Evolutionary conservation across 176 grass and related monocot species (phyloP).

Genomic region (Stipa capillata): DNA sequence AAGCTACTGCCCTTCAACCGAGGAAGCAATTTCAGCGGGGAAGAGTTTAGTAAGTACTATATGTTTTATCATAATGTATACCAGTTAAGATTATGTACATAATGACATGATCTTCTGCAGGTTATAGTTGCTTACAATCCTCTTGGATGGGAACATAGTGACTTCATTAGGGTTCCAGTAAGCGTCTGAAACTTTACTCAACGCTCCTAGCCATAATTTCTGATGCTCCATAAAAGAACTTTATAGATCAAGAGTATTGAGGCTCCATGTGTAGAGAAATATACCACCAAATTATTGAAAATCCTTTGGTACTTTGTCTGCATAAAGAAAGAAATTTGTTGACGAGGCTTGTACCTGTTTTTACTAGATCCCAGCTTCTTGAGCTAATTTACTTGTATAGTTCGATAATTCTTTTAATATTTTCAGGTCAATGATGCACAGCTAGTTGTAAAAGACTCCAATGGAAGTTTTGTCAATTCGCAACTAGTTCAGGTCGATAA

Average conservation of each 20-base stretch:
- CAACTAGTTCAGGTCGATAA: slow-evolving; percentile 78
- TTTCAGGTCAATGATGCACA: slow-evolving; percentile 71
- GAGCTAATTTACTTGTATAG: background rate
- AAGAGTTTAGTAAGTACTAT: slow-evolving; percentile 62
- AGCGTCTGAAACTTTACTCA: slow-evolving; percentile 12
- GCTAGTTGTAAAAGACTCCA: slow-evolving; percentile 53
- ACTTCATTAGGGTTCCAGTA: slow-evolving; percentile 74
- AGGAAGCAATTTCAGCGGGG: slow-evolving; percentile 46
- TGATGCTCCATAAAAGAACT: background rate
- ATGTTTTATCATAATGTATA: slow-evolving; percentile 6
- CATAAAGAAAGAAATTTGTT: background rate
- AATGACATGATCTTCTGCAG: slow-evolving; percentile 24
- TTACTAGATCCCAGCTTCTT: background rate
- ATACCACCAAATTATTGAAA: background rate
- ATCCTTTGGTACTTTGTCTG: background rate
- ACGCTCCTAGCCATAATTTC: background rate
- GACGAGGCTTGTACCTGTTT: background rate
- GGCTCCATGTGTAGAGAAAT: background rate
- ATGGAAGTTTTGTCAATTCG: slow-evolving; percentile 55
- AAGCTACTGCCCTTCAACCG: slow-evolving; percentile 92
- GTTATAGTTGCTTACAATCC: slow-evolving; percentile 68
- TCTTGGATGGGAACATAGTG: slow-evolving; percentile 70
- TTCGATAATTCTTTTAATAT: background rate
- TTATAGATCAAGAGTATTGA: background rate
- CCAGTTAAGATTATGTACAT: background rate